Percentiles rank a stretch among this genome's conserved stretches.
Conservation (phyloP, 2,329 filamentous ascomycete species). For the Ophiostoma sp. region DNA sequence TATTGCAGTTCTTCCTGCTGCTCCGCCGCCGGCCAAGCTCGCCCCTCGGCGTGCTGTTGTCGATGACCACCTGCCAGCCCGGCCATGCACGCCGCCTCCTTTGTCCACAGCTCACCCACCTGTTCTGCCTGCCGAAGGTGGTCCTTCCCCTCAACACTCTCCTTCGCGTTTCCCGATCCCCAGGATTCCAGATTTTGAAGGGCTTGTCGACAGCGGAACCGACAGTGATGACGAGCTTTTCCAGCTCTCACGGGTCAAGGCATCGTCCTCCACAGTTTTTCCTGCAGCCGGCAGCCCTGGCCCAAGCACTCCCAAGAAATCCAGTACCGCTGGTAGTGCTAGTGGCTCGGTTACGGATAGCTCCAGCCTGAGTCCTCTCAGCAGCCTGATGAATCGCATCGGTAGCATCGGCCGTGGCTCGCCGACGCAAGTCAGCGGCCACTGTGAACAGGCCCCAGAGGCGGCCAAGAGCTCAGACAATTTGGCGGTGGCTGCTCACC, state of each 20-base stretch:
- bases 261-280: neutral
- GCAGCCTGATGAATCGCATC: conserved; percentile 41
- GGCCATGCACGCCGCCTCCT: conserved; percentile 6
- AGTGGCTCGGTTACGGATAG: neutral
- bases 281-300: neutral
- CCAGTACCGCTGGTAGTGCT: neutral
- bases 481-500: conserved; percentile 42
- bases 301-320: conserved; percentile 11
- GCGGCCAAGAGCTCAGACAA: conserved; percentile 46
- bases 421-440: conserved; percentile 41
- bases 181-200: conserved; percentile 23
- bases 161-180: conserved; percentile 17
- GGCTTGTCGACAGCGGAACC: conserved; percentile 37
- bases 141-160: neutral
- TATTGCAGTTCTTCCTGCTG: conserved; percentile 7
- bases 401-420: conserved; percentile 43
- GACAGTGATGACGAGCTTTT: conserved; percentile 37
- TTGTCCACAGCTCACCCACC: neutral
- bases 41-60: neutral
- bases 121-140: neutral
- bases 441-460: conserved; percentile 36
- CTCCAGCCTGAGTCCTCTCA: conserved; percentile 35
- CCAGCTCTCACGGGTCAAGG: conserved; percentile 15
- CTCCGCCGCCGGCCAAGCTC: conserved; percentile 15
- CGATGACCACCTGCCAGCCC: neutral